Evolutionary conservation across 768 basidiomycete genomes (phyloP), one percentile per base, ranked within the genome.

Genomic region (Kwoniella europaea): DNA sequence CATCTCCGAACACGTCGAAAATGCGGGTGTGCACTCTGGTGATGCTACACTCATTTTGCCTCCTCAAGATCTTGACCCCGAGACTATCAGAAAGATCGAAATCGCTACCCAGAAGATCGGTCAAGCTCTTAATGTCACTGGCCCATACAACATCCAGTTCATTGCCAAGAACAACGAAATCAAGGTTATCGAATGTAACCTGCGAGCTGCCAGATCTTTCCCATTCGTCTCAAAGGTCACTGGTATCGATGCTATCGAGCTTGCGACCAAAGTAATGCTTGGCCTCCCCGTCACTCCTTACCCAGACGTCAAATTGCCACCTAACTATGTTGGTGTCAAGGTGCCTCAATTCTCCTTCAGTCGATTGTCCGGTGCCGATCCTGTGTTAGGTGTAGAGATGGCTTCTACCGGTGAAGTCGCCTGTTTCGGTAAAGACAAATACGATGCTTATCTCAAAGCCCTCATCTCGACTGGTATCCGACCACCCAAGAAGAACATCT

Each of bases 111-210:
- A 90, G 53, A 99, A 98, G 87, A 98, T 99, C 72, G 97, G 94
- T 41, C 92, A 94, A 69, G 96, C 97, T 15, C 89, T 99, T 68
- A 97, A 98, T 82, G 95, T 98, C 57, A 98, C 96, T 5, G 97
- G 96, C 6, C 96, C 96, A 0, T 98, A 91, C 89, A 99, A 99
- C 82, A 99, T 99, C 82, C 96, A 99, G 86, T 98, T 99, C 86
- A 98, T 99, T 77, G 96, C 96, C 62, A 99, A 99, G 88, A 92
- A 99, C 86, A 98, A 98, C 86, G 96, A 98, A 85, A 98, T 99
- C 88, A 99, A 99, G 88, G 96, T 99, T 78, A 99, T 99, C 83
- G 96, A 99, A 84, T 98, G 96, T 85, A 99, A 99, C 85, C 86
- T 99, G 43, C 93, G 96, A 67, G 97, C 97, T 0, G 96, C 96